Percentiles rank a stretch among this genome's conserved stretches.
phyloP scores from a whole-genome alignment of 192 early-diverging fungal genomes.

The Geosiphon pyriformis region DNA sequence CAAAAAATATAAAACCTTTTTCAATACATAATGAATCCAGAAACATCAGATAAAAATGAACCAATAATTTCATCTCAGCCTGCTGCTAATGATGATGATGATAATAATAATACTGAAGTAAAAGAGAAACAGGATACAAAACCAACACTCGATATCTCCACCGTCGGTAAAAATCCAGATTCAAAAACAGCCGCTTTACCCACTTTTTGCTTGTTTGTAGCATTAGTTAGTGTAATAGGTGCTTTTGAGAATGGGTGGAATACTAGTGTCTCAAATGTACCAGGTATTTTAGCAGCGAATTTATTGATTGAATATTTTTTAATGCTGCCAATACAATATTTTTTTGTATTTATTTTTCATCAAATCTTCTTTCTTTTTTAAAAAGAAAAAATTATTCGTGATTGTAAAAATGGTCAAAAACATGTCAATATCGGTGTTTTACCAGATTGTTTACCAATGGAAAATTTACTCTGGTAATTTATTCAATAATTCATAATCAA shows the following conservation, averaged over 20 bases:
- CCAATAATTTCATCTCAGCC: too few relatives aligned
- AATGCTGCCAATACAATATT: background rate
- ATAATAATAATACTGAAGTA: too few relatives aligned
- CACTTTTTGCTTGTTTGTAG: background rate
- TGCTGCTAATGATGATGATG: too few relatives aligned
- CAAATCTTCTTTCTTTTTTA: background rate
- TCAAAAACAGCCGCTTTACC: conserved; percentile 1
- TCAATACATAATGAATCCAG: too few relatives aligned
- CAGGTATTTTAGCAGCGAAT: background rate
- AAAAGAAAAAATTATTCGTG: conserved; percentile 1
- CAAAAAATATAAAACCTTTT: too few relatives aligned
- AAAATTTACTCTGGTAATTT: conserved; percentile 28
- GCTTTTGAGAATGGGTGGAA: background rate
- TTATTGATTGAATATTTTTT: background rate
- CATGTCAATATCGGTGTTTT: background rate
- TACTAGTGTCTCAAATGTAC: conserved; percentile 4
- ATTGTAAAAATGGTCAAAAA: conserved; percentile 25
- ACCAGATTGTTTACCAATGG: conserved; percentile 35
- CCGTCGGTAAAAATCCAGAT: too few relatives aligned
- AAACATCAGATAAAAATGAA: too few relatives aligned
- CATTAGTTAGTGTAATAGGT: background rate
- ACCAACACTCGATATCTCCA: too few relatives aligned
- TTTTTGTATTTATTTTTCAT: background rate
- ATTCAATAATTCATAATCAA: background rate
- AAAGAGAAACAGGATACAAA: too few relatives aligned